These are phyloP conservation scores for Mycena rebaudengoi DNA, from an alignment of 768 basidiomycete species.

Conservation along the genomic window DNA sequence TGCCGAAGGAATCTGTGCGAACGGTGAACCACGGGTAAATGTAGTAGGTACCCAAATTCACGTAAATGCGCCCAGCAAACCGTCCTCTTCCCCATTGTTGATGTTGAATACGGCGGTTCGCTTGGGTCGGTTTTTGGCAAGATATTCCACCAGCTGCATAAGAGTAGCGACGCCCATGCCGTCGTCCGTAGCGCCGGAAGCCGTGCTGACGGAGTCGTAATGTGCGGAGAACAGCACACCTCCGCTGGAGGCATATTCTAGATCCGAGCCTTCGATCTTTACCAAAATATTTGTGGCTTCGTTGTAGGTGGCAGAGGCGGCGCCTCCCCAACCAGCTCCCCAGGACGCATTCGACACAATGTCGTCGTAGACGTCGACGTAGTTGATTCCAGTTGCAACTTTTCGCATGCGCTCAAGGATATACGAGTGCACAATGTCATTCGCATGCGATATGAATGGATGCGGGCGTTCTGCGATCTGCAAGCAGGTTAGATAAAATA, in stretches of 20 bases:
- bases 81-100: constrained; percentile 88
- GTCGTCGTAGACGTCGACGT: constrained; percentile 64
- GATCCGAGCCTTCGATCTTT: constrained; percentile 64
- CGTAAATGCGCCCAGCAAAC: constrained; percentile 76
- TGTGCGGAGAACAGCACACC: constrained; percentile 83
- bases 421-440: constrained; percentile 70
- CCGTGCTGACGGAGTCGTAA: constrained; percentile 82
- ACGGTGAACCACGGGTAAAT: background rate
- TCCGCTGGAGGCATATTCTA: constrained; percentile 37
- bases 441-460: constrained; percentile 81
- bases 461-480: constrained; percentile 76
- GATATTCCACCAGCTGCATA: constrained; percentile 69
- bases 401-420: constrained; percentile 62
- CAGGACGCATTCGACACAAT: constrained; percentile 56
- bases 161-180: constrained; percentile 77
- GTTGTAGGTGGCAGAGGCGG: constrained; percentile 58
- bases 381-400: constrained; percentile 50
- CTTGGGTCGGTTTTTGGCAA: constrained; percentile 55
- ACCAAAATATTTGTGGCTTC: constrained; percentile 76
- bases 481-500: constrained; percentile 25
- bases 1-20: constrained; percentile 70
- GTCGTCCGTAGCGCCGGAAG: constrained; percentile 80
- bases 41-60: constrained; percentile 37
- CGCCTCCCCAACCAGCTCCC: too few species aligned
- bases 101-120: constrained; percentile 82